Base-by-base conservation (phyloP, 768 basidiomycete genomes). In the Cubamyces sp. region DNA sequence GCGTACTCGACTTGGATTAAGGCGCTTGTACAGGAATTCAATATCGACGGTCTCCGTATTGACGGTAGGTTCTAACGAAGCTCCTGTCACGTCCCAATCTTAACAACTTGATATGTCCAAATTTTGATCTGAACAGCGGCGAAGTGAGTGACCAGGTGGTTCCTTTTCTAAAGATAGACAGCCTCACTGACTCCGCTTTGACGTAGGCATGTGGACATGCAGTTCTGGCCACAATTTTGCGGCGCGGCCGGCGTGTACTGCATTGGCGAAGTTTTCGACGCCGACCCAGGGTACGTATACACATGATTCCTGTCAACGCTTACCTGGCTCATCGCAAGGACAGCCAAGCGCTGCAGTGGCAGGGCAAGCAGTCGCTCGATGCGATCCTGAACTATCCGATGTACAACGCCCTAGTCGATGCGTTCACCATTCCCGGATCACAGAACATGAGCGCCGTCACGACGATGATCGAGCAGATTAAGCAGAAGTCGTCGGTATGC, bases 11-110 rank as follows among this genome's bases (percentile, higher is more conserved):
- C 75, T 7, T 94, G 92, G 93, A 85, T 94, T 66, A 73, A 76
- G 41, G 73, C 81, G 34, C 78, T 94, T 18, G 88, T 94, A 30
- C 64, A 82, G 57, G 85, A 87, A 63, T 94, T 90, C 71, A 76
- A 76, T 28, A 87, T 96, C 62, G 93, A 95, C 71, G 91, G 92
- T n/a, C 83, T 96, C 60, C 87, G 93, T 51, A 90, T 95, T 71
- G 93, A 94, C 71, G 91, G 80, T 77, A 49, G 61, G 78, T 59
- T 41, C 45, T 46, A 42, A 57, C 19, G 7, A 39, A 40, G 16
- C 6, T 19, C 49, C 58, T 47, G 4, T 23, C 25, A 42, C 42
- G 21, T 30, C 12, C 37, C 45, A n/a, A 46, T 21, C 46, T 19
- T 18, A 4, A 37, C 16, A 15, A n/a, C 37, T 40, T 58, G 47